Percentiles rank a stretch among this genome's conserved stretches.
Conservation (phyloP, 2,329 filamentous ascomycete species). For the Colletotrichum phormii region DNA sequence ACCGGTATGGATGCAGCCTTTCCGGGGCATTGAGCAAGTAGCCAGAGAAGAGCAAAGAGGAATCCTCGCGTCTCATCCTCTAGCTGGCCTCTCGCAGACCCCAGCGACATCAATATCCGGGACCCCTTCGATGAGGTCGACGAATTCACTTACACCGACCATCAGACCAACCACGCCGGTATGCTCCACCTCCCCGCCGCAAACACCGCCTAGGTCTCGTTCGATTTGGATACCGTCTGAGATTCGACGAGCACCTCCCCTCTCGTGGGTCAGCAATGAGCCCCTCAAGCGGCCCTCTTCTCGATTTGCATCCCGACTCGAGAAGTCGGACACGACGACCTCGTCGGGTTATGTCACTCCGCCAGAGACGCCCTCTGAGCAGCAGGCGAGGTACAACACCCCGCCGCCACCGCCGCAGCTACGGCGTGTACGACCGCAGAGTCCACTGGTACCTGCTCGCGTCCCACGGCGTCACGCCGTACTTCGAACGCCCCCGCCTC, state of each 20-base stretch:
- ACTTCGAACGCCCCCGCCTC: conserved; percentile 32
- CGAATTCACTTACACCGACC: conserved; percentile 6
- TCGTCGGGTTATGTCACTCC: conserved; percentile 46
- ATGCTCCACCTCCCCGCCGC: conserved; percentile 7
- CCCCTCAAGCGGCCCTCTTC: conserved; percentile 54
- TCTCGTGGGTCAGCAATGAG: conserved; percentile 50
- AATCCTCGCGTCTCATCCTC: no score
- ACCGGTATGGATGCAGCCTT: conserved; percentile 57
- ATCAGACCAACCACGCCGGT: conserved; percentile 1
- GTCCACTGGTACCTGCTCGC: conserved; percentile 1
- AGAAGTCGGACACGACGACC: conserved; percentile 38
- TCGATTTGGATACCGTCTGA: background rate
- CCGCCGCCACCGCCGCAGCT: conserved; percentile 20
- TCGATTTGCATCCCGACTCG: conserved; percentile 40
- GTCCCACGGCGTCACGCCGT: background rate
- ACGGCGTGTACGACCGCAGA: conserved; percentile 10
- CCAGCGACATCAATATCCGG: conserved; percentile 10
- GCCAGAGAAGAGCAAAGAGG: conserved; percentile 27
- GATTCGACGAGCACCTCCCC: conserved; percentile 27
- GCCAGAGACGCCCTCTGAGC: conserved; percentile 43
- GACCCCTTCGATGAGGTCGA: conserved; percentile 8
- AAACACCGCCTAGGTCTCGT: background rate
- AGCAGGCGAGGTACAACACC: background rate
- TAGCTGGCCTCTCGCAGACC: background rate
- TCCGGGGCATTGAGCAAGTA: conserved; percentile 28